Percentiles rank a stretch among this genome's conserved stretches.
Evolutionary conservation across 139 green algal genomes (phyloP).

Genomic region (Mychonastes homosphaera): DNA sequence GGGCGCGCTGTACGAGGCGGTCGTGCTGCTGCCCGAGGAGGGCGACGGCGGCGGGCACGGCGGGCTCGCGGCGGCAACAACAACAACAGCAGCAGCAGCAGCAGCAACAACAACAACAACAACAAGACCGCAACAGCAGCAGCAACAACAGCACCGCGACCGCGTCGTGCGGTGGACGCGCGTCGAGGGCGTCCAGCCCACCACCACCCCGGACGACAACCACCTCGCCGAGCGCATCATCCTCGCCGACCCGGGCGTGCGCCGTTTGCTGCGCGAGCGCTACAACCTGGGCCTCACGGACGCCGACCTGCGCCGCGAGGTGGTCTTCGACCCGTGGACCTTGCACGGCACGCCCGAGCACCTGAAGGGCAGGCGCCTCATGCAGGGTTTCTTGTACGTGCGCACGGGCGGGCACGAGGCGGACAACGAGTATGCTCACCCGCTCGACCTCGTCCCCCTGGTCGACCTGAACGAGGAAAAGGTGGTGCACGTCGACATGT

Average conservation of each 20-base stretch:
- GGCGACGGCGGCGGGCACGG: background rate
- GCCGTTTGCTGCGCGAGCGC: conserved; percentile 39
- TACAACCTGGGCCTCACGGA: conserved; percentile 58
- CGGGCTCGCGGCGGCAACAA: background rate
- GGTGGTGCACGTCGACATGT: conserved; percentile 46
- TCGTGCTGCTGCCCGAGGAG: conserved; percentile 26
- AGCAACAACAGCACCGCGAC: background rate
- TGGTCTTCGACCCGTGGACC: conserved; percentile 60
- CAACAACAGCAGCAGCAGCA: conserved; percentile 1
- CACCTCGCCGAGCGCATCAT: conserved; percentile 49
- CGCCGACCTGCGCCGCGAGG: conserved; percentile 14
- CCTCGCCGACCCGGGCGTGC: conserved; percentile 31
- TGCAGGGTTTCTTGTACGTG: conserved; percentile 65
- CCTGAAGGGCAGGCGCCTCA: conserved; percentile 10
- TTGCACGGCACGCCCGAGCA: conserved; percentile 27
- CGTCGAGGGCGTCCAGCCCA: conserved; percentile 50
- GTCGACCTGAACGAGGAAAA: conserved; percentile 61
- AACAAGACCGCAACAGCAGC: too few relatives aligned
- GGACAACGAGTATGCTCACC: conserved; percentile 75
- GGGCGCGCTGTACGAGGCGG: conserved; percentile 28
- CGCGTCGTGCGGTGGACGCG: background rate
- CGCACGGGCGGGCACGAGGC: conserved; percentile 28
- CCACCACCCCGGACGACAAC: conserved; percentile 56
- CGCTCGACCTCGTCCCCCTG: conserved; percentile 58
- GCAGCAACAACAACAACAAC: background rate